These are phyloP conservation scores for Kodamaea kaohsiungensis DNA, from an alignment of 805 yeast genomes.

Conservation along the genomic window DNA sequence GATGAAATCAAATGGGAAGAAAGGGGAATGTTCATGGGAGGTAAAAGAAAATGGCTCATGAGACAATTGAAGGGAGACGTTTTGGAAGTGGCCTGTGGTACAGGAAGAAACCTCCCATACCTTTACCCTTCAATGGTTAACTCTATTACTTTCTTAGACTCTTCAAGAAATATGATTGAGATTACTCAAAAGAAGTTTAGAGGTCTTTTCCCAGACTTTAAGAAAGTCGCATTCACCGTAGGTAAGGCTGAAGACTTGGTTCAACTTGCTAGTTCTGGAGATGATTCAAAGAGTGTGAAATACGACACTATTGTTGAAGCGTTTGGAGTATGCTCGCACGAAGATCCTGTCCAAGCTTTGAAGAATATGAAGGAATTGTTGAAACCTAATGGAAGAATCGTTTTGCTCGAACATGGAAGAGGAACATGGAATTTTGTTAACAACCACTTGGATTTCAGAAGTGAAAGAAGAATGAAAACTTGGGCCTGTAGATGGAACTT, in stretches of 20 bases:
- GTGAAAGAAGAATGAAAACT: conserved; percentile 76
- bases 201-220: conserved; percentile 62
- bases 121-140: conserved; percentile 58
- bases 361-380: conserved; percentile 69
- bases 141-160: conserved; percentile 83
- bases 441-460: conserved; percentile 75
- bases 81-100: conserved; percentile 92
- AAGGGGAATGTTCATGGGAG: conserved; percentile 56
- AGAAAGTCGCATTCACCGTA: conserved; percentile 80
- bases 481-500: conserved; percentile 99
- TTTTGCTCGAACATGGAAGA: conserved; percentile 90
- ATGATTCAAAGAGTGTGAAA: conserved; percentile 41
- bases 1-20: conserved; percentile 76
- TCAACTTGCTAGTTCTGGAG: conserved; percentile 43
- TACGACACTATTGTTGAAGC: conserved; percentile 94
- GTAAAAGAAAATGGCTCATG: conserved; percentile 78
- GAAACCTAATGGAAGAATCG: conserved; percentile 87
- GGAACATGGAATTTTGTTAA: conserved; percentile 79
- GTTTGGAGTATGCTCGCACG: conserved; percentile 94
- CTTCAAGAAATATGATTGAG: conserved; percentile 85
- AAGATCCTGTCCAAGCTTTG: conserved; percentile 84
- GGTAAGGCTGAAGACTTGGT: conserved; percentile 86
- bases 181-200: conserved; percentile 73
- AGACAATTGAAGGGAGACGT: conserved; percentile 82
- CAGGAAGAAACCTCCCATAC: conserved; percentile 88